These are phyloP conservation scores for Rhodamnia rubescens DNA, from an alignment of 345 rosid genomes.

Conservation along the genomic window DNA sequence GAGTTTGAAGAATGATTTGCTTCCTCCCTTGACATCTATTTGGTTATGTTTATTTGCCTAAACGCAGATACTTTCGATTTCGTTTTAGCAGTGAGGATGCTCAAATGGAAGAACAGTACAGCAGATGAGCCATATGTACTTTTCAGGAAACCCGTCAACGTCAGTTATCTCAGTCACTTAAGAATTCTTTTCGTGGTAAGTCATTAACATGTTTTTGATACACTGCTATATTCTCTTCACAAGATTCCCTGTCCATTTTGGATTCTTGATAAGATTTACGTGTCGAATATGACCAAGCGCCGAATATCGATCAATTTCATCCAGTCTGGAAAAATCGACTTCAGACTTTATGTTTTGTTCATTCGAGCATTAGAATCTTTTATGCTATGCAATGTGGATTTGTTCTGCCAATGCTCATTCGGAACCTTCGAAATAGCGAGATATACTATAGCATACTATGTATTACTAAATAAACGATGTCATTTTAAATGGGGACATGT, in stretches of 20 bases:
- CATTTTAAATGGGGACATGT: too few species aligned
- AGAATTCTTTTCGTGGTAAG: neutral
- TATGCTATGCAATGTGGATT: neutral
- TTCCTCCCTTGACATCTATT: too few species aligned
- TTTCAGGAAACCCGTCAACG: neutral
- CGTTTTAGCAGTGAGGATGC: too few species aligned
- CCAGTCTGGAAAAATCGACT: neutral
- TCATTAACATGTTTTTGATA: neutral
- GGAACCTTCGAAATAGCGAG: neutral
- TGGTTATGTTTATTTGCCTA: too few species aligned
- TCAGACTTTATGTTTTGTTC: neutral
- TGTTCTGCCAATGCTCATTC: neutral
- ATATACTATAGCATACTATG: rapidly evolving
- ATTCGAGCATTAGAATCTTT: neutral
- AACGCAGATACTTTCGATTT: too few species aligned
- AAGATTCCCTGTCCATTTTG: neutral
- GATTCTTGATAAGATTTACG: neutral
- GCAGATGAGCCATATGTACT: neutral
- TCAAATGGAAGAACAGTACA: neutral
- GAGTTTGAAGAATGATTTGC: too few species aligned
- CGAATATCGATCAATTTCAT: neutral
- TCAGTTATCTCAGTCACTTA: neutral
- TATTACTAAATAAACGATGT: neutral
- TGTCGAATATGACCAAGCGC: neutral
- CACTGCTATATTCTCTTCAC: neutral